Percentiles rank a stretch among this genome's conserved stretches.
These are phyloP conservation scores for Beta corolliflora DNA, from an alignment of 179 eudicot species.

Conservation along the genomic window DNA sequence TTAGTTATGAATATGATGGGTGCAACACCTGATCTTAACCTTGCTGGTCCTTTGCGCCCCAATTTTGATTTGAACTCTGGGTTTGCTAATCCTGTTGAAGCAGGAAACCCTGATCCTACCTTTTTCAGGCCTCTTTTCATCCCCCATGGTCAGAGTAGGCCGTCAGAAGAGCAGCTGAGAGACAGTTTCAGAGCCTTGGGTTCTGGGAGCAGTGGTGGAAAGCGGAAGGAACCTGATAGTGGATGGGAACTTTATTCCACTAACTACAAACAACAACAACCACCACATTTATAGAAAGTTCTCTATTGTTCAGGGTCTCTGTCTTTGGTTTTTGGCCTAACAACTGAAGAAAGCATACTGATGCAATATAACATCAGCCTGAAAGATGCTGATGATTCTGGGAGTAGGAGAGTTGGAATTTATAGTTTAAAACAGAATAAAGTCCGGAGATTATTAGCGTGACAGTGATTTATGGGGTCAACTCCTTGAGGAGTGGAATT, in stretches of 20 bases:
- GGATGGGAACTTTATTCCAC: constrained; percentile 64
- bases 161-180: constrained; percentile 49
- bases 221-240: constrained; percentile 80
- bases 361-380: constrained; percentile 9
- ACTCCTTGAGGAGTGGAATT: constrained; percentile 28
- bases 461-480: constrained; percentile 17
- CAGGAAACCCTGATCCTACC: constrained; percentile 48
- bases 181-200: constrained; percentile 43
- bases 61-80: constrained; percentile 63
- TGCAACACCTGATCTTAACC: constrained; percentile 44
- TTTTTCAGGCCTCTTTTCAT: constrained; percentile 56
- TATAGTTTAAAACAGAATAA: constrained; percentile 30
- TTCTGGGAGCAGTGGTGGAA: constrained; percentile 50
- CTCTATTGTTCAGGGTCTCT: constrained; percentile 6
- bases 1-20: constrained; percentile 49
- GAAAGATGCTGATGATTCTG: constrained; percentile 30
- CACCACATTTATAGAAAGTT: constrained; percentile 52
- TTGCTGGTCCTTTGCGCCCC: constrained; percentile 50
- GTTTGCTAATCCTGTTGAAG: constrained; percentile 36
- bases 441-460: constrained; percentile 10
- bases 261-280: constrained; percentile 58
- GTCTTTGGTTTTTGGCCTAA: constrained; percentile 13
- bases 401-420: constrained; percentile 26
- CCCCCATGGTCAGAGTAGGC: constrained; percentile 43
- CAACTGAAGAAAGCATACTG: constrained; percentile 11